A percentile compares a stretch with the other conserved stretches of the same genome.
Conservation (phyloP, 768 basidiomycete species). For the Calvatia gigantea region DNA sequence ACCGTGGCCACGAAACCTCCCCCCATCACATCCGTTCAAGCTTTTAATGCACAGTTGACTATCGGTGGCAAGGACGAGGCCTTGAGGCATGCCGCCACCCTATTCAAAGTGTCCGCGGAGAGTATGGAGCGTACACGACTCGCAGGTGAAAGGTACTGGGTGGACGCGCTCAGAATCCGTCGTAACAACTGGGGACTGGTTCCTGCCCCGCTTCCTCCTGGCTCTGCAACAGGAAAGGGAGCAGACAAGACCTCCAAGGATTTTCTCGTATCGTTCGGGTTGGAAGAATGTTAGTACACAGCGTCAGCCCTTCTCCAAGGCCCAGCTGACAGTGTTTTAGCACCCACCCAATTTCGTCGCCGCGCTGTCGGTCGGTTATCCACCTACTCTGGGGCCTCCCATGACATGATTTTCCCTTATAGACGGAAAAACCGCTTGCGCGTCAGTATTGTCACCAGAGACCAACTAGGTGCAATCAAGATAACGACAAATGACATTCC, state of each 20-base stretch:
- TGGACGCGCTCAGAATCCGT: constrained; percentile 74
- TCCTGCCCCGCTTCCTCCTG: constrained; percentile 73
- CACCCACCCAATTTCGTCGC: constrained; percentile 58
- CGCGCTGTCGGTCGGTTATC: constrained; percentile 70
- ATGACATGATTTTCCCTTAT: constrained; percentile 56
- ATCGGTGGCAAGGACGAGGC: constrained; percentile 82
- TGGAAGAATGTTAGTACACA: constrained; percentile 70
- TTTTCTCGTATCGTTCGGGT: constrained; percentile 74
- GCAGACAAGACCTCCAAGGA: constrained; percentile 80
- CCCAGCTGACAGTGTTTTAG: constrained; percentile 33
- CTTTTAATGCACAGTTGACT: constrained; percentile 68
- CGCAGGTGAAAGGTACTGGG: constrained; percentile 75
- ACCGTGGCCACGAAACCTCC: constrained; percentile 64
- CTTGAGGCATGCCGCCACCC: constrained; percentile 64
- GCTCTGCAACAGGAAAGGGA: constrained; percentile 69
- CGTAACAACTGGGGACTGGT: constrained; percentile 77
- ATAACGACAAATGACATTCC: constrained; percentile 32
- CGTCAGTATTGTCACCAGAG: constrained; percentile 35
- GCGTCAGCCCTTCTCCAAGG: neutral
- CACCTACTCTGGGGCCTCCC: constrained; percentile 37
- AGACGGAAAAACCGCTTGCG: constrained; percentile 62
- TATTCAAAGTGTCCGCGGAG: constrained; percentile 68
- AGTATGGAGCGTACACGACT: constrained; percentile 62
- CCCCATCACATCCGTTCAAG: constrained; percentile 62
- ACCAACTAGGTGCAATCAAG: constrained; percentile 23